Evolutionary conservation across 1,284 basidiomycete species (phyloP), one percentile per base, ranked within the genome.

Genomic region (Neolentinus lepideus): DNA sequence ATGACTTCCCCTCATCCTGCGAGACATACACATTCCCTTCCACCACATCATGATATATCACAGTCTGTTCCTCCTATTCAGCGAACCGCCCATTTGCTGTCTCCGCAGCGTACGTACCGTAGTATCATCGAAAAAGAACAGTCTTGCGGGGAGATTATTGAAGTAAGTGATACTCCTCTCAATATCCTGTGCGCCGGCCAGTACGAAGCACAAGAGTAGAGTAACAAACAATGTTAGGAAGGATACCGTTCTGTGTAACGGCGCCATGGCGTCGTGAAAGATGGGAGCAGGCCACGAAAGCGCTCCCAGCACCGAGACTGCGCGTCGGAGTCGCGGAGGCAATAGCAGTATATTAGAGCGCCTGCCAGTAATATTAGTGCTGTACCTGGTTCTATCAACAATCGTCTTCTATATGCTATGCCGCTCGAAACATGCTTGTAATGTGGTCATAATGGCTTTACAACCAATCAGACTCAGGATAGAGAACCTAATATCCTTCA

Each of bases 61-160:
- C 87, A 57, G 80, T 78, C 85, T 97, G 70, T 1, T 54, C 36
- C 22, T 10, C 55, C 11, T 27, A 35, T 48, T 51, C 47, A 35
- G 4, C 52, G 25, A 29, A 56, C 25, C 19, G 56, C 27, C 48
- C 16, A 54, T 27, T 25, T n/a, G 11, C 50, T 24, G n/a, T n/a
- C 52, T 53, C 14, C 16, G 46, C 19, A 55, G 52, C 14, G 50
- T 65, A 71, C 77, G 61, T 60, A 94, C 92, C 43, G 86, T 71
- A 4, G 91, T 88, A 73, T 97, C 95, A 61, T 96, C 90, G 73
- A 98, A 96, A 78, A 94, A 98, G 75, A 90, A 89, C 54, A 98
- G 70, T 61, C 82, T 78, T n/a, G 80, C 78, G 0, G 95, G 94
- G n/a, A 92, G 73, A 68, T 91, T 90, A 52, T 75, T 63, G 67